A percentile compares a stretch with the other conserved stretches of the same genome.
These are phyloP conservation scores for Fusarium citri DNA, from an alignment of 2,329 filamentous ascomycete genomes.

Conservation along the genomic window DNA sequence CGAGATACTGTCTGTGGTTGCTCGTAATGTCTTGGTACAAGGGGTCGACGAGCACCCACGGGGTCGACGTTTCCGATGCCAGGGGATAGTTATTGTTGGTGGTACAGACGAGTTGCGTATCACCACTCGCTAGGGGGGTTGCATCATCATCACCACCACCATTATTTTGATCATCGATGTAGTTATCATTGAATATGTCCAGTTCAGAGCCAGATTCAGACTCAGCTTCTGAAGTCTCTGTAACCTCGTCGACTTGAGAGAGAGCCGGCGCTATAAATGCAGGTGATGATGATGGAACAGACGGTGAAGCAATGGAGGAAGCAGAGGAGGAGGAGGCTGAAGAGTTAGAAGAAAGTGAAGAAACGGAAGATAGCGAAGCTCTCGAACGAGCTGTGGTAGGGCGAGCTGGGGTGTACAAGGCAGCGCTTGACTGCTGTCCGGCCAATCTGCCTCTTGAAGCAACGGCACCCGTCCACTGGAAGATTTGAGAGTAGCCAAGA, in stretches of 20 bases:
- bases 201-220: constrained; percentile 22
- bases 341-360: constrained; percentile 36
- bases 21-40: constrained; percentile 65
- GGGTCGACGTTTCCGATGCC: constrained; percentile 42
- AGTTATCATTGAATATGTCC: constrained; percentile 19
- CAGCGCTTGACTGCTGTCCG: constrained; percentile 54
- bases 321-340: constrained; percentile 25
- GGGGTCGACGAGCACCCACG: constrained; percentile 58
- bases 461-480: constrained; percentile 64
- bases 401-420: constrained; percentile 40
- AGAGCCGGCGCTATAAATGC: constrained; percentile 26
- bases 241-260: constrained; percentile 32
- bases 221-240: constrained; percentile 30
- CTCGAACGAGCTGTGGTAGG: constrained; percentile 31
- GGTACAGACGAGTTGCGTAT: constrained; percentile 47
- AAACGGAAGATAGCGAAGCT: constrained; percentile 34
- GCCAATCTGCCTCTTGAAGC: constrained; percentile 57
- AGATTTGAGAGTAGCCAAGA: constrained; percentile 64
- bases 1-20: constrained; percentile 56
- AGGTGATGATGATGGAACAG: constrained; percentile 29
- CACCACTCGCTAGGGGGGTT: constrained; percentile 28
- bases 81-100: constrained; percentile 35
- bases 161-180: constrained; percentile 1
- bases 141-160: constrained; percentile 29
- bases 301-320: constrained; percentile 33